A percentile compares a stretch with the other conserved stretches of the same genome.
Evolutionary conservation across 192 early-diverging fungal genomes (phyloP).

Genomic region (Coemansia sp.): DNA sequence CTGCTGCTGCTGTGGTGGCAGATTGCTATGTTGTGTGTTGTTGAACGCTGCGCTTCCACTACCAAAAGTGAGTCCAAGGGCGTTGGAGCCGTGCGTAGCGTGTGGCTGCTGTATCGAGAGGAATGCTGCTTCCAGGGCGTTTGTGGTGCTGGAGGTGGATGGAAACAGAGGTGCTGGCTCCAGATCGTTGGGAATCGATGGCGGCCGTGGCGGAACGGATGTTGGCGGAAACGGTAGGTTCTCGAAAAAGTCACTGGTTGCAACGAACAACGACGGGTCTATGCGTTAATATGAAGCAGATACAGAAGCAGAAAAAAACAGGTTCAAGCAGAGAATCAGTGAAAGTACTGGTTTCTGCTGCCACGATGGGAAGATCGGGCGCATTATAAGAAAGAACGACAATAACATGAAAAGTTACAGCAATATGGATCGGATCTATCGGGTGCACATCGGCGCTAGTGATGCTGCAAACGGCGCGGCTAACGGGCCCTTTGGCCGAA

Average conservation of each 20-base stretch:
- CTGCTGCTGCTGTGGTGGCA: conserved; percentile 14
- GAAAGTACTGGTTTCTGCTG: not conserved
- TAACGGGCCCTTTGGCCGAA: not conserved
- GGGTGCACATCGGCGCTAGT: no score
- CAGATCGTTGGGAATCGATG: conserved; percentile 48
- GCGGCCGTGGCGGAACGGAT: conserved; percentile 34
- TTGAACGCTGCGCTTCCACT: not conserved
- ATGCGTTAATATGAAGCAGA: conserved; percentile 9
- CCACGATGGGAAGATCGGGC: not conserved
- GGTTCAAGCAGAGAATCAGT: not conserved
- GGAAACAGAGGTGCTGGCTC: conserved; percentile 46
- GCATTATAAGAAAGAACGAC: conserved; percentile 1
- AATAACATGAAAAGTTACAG: not conserved
- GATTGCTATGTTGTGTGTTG: not conserved
- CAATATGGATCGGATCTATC: not conserved
- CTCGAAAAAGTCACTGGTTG: conserved; percentile 47
- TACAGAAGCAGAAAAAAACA: not conserved
- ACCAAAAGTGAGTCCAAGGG: conserved; percentile 18
- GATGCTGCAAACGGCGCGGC: no score
- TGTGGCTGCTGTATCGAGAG: not conserved
- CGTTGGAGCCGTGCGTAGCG: conserved; percentile 4
- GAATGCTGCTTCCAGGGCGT: conserved; percentile 8
- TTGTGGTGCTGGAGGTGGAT: conserved; percentile 4
- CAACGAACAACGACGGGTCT: conserved; percentile 41
- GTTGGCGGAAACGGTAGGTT: conserved; percentile 18